phyloP scores from a whole-genome alignment of 2,329 filamentous ascomycete genomes.

The Stylonectria norvegica region DNA sequence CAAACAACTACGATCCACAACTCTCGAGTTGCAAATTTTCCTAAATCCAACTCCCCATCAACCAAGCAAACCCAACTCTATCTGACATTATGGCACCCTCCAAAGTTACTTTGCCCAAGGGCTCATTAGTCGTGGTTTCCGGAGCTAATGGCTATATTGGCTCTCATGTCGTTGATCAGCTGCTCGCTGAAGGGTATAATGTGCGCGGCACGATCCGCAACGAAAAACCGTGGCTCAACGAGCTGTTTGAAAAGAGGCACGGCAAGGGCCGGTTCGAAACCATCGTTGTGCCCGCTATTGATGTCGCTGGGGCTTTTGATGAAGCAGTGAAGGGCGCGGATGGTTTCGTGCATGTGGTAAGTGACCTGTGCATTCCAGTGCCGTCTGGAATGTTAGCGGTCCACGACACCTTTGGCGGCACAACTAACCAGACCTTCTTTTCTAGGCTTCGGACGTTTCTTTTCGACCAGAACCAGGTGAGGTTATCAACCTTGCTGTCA shows the following conservation, averaged over 20 bases:
- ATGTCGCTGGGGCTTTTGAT: conserved; percentile 16
- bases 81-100: neutral
- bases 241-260: conserved; percentile 28
- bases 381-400: too few relatives aligned
- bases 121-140: conserved; percentile 37
- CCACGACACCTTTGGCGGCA: too few relatives aligned
- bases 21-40: too few relatives aligned
- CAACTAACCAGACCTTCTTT: too few relatives aligned
- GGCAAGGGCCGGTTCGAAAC: conserved; percentile 30
- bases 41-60: too few relatives aligned
- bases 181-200: conserved; percentile 36
- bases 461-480: conserved; percentile 33
- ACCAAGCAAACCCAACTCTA: too few relatives aligned
- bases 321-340: conserved; percentile 20
- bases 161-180: conserved; percentile 36
- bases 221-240: conserved; percentile 23
- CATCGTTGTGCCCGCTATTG: conserved; percentile 31
- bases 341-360: neutral
- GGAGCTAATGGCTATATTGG: conserved; percentile 40
- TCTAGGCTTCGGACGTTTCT: conserved; percentile 29
- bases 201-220: conserved; percentile 42
- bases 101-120: neutral
- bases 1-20: too few relatives aligned
- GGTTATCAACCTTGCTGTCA: conserved; percentile 32
- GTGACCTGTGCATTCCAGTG: too few relatives aligned